Evolutionary conservation across 805 yeast species (phyloP).

Genomic region (Debaryomyces maramus): DNA sequence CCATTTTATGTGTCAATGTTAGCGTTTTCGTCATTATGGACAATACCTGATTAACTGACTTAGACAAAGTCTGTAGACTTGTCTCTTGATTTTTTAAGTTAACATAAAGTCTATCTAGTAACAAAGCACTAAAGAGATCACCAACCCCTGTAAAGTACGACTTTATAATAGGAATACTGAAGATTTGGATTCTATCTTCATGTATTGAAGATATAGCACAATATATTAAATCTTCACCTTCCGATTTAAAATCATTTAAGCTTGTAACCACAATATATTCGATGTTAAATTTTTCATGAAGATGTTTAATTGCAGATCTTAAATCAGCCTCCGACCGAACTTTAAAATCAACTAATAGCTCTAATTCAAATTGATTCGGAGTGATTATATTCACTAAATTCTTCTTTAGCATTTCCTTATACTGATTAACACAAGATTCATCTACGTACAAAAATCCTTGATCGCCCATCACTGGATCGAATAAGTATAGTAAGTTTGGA

Average conservation of each 20-base stretch:
- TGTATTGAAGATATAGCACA: constrained; percentile 24
- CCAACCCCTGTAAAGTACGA: constrained; percentile 96
- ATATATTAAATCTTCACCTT: constrained; percentile 19
- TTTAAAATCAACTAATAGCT: constrained; percentile 57
- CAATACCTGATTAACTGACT: constrained; percentile 54
- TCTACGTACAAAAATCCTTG: constrained; percentile 70
- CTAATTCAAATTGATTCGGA: constrained; percentile 90
- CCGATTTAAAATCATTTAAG: constrained; percentile 20
- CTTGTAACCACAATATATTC: constrained; percentile 71
- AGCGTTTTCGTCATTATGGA: constrained; percentile 56
- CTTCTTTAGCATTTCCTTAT: constrained; percentile 49
- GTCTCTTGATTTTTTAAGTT: constrained; percentile 9
- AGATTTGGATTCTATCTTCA: constrained; percentile 24
- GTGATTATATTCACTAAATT: constrained; percentile 70
- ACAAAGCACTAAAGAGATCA: constrained; percentile 79
- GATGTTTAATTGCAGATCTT: constrained; percentile 41
- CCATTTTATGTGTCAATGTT: constrained; percentile 42
- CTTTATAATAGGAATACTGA: constrained; percentile 60
- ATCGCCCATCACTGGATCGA: constrained; percentile 84
- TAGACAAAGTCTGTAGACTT: constrained; percentile 12
- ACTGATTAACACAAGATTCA: constrained; percentile 38
- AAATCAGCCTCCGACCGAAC: constrained; percentile 43
- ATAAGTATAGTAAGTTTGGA: constrained; percentile 48
- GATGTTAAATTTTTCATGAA: constrained; percentile 52
- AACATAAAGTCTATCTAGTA: constrained; percentile 59